These are phyloP conservation scores for Abrus pulchellus DNA, from an alignment of 306 rosid species.

Conservation along the genomic window DNA sequence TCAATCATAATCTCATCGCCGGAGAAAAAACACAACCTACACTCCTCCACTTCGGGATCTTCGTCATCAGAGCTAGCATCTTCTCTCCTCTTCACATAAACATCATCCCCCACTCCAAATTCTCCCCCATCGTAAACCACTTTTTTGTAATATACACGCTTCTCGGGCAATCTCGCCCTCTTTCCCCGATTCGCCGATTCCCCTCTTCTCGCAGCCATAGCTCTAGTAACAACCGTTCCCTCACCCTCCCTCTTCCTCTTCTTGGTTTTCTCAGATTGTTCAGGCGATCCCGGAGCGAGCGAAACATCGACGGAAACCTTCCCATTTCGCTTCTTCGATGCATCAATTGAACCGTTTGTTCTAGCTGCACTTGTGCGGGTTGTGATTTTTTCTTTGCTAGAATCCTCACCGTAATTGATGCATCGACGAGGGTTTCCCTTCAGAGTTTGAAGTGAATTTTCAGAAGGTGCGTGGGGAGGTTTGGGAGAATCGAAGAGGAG, in stretches of 20 bases:
- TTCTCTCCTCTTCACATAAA: constrained; percentile 85
- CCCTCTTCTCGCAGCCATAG: constrained; percentile 49
- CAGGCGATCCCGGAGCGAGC: constrained; percentile 67
- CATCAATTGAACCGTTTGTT: not conserved
- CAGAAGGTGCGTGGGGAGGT: not conserved
- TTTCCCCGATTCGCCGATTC: constrained; percentile 39
- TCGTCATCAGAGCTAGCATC: constrained; percentile 74
- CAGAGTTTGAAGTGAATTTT: constrained; percentile 26
- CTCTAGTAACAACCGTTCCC: constrained; percentile 58
- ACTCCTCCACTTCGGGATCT: constrained; percentile 76
- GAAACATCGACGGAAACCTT: constrained; percentile 34
- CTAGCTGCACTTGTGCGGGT: not conserved
- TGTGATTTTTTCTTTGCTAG: not conserved
- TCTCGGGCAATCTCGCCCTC: constrained; percentile 40
- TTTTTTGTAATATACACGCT: constrained; percentile 67
- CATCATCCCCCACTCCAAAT: constrained; percentile 79
- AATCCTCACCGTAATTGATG: constrained; percentile 31
- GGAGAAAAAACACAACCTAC: constrained; percentile 74
- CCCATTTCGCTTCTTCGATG: constrained; percentile 40
- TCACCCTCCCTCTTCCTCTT: constrained; percentile 63
- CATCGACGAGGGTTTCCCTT: constrained; percentile 30
- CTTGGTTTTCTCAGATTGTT: constrained; percentile 56
- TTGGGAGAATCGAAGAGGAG: constrained; percentile 43
- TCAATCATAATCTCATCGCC: constrained; percentile 78
- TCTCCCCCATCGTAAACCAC: constrained; percentile 89